phyloP scores from a whole-genome alignment of 768 basidiomycete species.

The Suillus bovinus region DNA sequence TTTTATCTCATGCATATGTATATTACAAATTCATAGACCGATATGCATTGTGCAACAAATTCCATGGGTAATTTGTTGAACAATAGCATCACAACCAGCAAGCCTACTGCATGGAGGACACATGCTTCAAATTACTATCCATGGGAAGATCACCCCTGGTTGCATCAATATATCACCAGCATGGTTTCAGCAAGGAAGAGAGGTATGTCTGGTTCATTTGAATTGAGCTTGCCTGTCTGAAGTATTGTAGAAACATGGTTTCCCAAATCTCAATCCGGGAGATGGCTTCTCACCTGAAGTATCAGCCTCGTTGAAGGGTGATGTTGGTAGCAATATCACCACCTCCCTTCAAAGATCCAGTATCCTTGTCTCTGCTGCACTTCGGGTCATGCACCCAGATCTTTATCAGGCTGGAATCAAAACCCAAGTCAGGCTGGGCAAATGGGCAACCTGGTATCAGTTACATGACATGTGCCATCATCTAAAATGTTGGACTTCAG shows the following conservation, averaged over 20 bases:
- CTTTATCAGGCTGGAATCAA: neutral
- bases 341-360: neutral
- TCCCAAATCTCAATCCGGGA: no score
- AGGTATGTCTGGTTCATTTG: neutral
- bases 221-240: neutral
- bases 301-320: neutral
- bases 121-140: neutral
- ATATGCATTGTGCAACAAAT: no score
- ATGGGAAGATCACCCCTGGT: neutral
- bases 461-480: neutral
- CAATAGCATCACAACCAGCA: neutral
- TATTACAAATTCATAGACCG: no score
- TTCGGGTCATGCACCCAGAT: neutral
- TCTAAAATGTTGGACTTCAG: neutral
- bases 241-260: neutral
- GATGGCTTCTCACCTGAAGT: neutral
- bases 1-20: neutral
- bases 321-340: neutral
- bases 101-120: neutral
- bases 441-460: neutral
- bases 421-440: neutral
- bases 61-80: neutral
- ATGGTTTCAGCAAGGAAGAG: conserved; percentile 1
- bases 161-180: neutral
- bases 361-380: neutral